A percentile compares a stretch with the other conserved stretches of the same genome.
Evolutionary conservation across 2,329 filamentous ascomycete genomes (phyloP).

Genomic region (Trichoderma sp.): DNA sequence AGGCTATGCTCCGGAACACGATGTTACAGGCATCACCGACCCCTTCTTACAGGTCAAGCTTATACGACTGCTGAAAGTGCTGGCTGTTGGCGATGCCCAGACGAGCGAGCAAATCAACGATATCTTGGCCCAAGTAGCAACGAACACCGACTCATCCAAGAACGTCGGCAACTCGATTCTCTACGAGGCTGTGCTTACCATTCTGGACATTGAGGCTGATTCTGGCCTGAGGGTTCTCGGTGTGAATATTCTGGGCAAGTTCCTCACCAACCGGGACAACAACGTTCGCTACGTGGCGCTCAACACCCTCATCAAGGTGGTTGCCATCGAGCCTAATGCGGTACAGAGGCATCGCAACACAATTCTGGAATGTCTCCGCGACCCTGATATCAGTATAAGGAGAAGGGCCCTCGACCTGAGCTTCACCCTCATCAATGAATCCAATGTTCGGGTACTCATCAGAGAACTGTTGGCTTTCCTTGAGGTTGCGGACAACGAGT

Average conservation of each 20-base stretch:
- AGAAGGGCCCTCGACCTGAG: slow-evolving; percentile 94
- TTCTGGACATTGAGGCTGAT: slow-evolving; percentile 96
- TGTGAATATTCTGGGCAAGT: slow-evolving; percentile 98
- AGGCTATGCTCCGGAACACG: slow-evolving; percentile 95
- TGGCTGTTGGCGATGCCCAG: slow-evolving; percentile 81
- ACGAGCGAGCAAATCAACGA: slow-evolving; percentile 98
- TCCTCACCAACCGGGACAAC: slow-evolving; percentile 97
- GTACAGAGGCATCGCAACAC: slow-evolving; percentile 97
- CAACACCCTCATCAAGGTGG: slow-evolving; percentile 96
- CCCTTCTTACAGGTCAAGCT: slow-evolving; percentile 98
- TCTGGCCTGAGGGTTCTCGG: slow-evolving; percentile 91
- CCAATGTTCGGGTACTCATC: slow-evolving; percentile 91
- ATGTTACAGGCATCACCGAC: slow-evolving; percentile 97
- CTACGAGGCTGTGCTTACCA: slow-evolving; percentile 95
- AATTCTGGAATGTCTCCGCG: slow-evolving; percentile 91
- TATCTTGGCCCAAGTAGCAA: slow-evolving; percentile 94
- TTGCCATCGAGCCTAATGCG: slow-evolving; percentile 95
- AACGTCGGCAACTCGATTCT: slow-evolving; percentile 98
- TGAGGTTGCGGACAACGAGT: slow-evolving; percentile 96
- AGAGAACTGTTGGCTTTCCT: slow-evolving; percentile 92
- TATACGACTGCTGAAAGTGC: slow-evolving; percentile 77
- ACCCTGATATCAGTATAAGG: slow-evolving; percentile 97
- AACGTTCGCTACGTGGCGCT: slow-evolving; percentile 98
- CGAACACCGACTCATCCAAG: slow-evolving; percentile 96
- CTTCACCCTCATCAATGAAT: slow-evolving; percentile 96